Evolutionary conservation across 352 stramenopile species (phyloP), one percentile per base, ranked within the genome.

Genomic region (Phytophthora pinifolia): DNA sequence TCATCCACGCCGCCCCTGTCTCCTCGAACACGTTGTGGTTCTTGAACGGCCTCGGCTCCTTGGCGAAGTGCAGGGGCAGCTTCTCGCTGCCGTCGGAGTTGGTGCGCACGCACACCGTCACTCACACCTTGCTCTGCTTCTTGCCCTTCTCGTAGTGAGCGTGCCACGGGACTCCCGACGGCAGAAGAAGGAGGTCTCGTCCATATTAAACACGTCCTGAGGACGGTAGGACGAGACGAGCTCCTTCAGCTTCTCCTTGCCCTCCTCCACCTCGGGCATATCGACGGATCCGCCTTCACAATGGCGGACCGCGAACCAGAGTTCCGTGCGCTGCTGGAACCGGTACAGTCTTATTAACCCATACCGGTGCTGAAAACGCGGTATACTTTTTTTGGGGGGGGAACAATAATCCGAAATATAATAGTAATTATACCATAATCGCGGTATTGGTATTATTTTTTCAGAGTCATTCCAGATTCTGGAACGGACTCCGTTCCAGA

Each of bases 171-270:
- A 33, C 17, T 58, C 41, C 43, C 48, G n/a, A 0, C 49, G 52
- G 37, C 52, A 59, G n/a, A 50, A 59, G 14, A 63, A 45, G 1
- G 35, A 41, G 1, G 30, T 59, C 30, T 63, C 46, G 22, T 67
- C 47, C 59, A 63, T 59, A 38, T 59, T 58, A 17, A 54, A 61
- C 2, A 66, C 18, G 27, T 67, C 27, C 1, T n/a, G n/a, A 9
- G 27, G 33, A 7, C 32, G 15, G 30, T 56, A 55, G 0, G 20
- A 9, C 1, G 37, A 9, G 1, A 56, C 29, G 12, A 53, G 10
- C 27, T 15, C 25, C 17, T 31, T 10, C 3, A 61, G 14, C 32
- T 14, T 8, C 30, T 49, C 35, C 0, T 9, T 9, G 6, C 30
- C 53, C 15, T 41, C 39, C 12, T 39, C 10, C 27, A 54, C 44